Percentiles rank a stretch among this genome's conserved stretches.
phyloP scores from a whole-genome alignment of 179 eudicot genomes.

The Kewa caespitosa region DNA sequence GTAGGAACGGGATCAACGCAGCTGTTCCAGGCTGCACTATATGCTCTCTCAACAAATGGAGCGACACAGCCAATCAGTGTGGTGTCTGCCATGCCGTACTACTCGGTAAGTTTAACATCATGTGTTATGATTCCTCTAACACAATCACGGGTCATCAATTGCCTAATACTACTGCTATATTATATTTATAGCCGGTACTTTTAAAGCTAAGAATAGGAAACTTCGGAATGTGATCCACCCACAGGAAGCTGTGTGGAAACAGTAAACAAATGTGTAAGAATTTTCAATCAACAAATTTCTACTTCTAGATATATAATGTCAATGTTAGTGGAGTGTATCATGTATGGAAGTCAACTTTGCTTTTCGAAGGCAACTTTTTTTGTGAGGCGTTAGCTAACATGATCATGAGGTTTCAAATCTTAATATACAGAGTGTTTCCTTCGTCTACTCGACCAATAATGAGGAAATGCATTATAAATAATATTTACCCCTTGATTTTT shows the following conservation, averaged over 20 bases:
- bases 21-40: slow-evolving; percentile 83
- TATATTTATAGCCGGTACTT: too few relatives aligned
- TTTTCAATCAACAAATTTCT: not conserved
- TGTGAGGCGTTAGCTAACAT: slow-evolving; percentile 11
- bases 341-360: slow-evolving; percentile 15
- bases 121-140: slow-evolving; percentile 12
- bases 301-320: slow-evolving; percentile 1
- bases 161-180: too few relatives aligned
- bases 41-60: slow-evolving; percentile 55
- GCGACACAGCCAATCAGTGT: slow-evolving; percentile 59
- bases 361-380: slow-evolving; percentile 1
- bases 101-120: slow-evolving; percentile 64
- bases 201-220: too few relatives aligned
- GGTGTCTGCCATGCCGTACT: slow-evolving; percentile 77
- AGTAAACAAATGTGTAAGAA: too few relatives aligned
- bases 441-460: slow-evolving; percentile 18
- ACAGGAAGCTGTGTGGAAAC: too few relatives aligned
- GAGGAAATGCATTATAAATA: slow-evolving; percentile 2
- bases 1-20: slow-evolving; percentile 97
- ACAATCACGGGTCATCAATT: too few relatives aligned
- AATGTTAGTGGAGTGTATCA: slow-evolving; percentile 19
- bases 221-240: too few relatives aligned
- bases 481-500: not conserved
- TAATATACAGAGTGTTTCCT: not conserved
- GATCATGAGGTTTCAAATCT: slow-evolving; percentile 3